Evolutionary conservation across 1,284 basidiomycete genomes (phyloP).

Genomic region (Ustilago loliicola): DNA sequence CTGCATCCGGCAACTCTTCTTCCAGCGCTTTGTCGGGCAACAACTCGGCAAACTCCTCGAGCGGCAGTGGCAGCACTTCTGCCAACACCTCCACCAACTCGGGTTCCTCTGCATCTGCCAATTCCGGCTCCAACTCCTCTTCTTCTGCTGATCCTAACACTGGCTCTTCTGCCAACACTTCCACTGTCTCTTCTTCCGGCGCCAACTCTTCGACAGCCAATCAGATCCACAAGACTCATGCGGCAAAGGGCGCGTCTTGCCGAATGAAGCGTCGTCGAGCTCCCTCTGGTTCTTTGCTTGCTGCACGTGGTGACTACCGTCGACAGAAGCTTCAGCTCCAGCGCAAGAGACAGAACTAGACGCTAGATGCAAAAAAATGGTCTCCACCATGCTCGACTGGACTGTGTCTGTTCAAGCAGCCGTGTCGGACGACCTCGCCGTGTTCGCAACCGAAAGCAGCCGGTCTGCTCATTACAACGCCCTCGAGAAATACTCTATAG

Average conservation of each 20-base stretch:
- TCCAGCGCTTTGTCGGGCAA: constrained; percentile 4
- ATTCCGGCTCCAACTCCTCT: constrained; percentile 4
- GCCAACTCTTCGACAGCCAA: neutral
- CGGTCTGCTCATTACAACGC: neutral
- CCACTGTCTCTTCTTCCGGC: constrained; percentile 3
- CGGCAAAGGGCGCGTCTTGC: constrained; percentile 14
- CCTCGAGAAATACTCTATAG: constrained; percentile 6
- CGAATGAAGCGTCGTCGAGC: constrained; percentile 34
- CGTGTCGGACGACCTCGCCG: constrained; percentile 5
- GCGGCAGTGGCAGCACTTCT: neutral
- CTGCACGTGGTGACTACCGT: constrained; percentile 26
- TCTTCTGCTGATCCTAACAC: constrained; percentile 9
- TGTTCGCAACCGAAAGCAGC: neutral
- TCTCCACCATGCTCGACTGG: constrained; percentile 1
- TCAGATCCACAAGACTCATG: constrained; percentile 17
- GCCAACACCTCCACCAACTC: neutral
- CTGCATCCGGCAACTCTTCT: constrained; percentile 3
- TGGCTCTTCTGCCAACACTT: constrained; percentile 7
- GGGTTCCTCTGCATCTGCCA: neutral
- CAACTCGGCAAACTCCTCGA: constrained; percentile 8
- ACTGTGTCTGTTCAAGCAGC: constrained; percentile 6
- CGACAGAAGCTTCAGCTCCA: constrained; percentile 18
- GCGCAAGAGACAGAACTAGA: constrained; percentile 13
- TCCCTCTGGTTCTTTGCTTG: constrained; percentile 22
- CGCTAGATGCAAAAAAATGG: neutral